Conservation (phyloP, 2,329 filamentous ascomycete species). For the Sclerotinia glacialis region DNA sequence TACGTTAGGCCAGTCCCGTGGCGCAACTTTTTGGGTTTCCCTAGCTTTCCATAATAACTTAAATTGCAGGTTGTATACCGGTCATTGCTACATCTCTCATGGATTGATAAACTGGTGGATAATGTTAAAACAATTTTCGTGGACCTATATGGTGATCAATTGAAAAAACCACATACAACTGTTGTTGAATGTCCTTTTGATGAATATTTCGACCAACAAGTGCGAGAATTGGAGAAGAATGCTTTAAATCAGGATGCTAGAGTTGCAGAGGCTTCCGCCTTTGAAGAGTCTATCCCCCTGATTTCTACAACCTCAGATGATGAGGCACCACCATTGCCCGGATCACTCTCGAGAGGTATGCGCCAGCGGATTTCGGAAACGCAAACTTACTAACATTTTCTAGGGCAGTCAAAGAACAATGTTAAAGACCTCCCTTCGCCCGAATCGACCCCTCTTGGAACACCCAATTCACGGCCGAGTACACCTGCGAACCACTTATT, state of each 20-base stretch:
- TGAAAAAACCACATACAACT: conserved; percentile 77
- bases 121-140: conserved; percentile 92
- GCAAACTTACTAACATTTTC: conserved; percentile 3
- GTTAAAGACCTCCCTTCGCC: conserved; percentile 37
- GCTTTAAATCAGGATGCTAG: conserved; percentile 40
- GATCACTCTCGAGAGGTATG: conserved; percentile 36
- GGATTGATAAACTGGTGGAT: conserved; percentile 95
- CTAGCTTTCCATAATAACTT: conserved; percentile 8
- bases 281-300: conserved; percentile 31
- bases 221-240: conserved; percentile 72
- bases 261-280: conserved; percentile 32
- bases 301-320: conserved; percentile 39
- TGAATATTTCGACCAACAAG: conserved; percentile 89
- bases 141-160: conserved; percentile 82
- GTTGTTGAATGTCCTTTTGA: conserved; percentile 83
- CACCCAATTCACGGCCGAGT: conserved; percentile 75
- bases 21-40: neutral
- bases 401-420: conserved; percentile 36
- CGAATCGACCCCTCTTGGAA: conserved; percentile 66
- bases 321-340: conserved; percentile 50
- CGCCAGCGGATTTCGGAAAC: neutral
- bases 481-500: conserved; percentile 71
- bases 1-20: conserved; percentile 42
- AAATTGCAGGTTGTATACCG: conserved; percentile 81
- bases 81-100: conserved; percentile 88